Evolutionary conservation across 768 basidiomycete genomes (phyloP), one percentile per base, ranked within the genome.

Genomic region (Dentipellis fragilis): DNA sequence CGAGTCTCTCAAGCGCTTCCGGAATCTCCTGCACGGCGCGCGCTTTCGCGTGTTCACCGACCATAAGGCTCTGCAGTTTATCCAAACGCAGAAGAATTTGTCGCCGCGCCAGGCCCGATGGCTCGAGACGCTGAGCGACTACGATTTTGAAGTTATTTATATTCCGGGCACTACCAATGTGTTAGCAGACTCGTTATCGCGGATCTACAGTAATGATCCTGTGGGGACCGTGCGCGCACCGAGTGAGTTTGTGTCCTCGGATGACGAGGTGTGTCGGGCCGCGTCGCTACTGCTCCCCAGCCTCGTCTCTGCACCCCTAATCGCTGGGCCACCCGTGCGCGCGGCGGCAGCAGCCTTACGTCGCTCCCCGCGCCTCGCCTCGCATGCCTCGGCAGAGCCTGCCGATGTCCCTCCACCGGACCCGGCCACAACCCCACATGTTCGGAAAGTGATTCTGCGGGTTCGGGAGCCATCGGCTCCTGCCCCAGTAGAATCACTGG

Each of bases 1-100:
- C 0, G 72, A 76, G 46, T 65, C 72, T 0, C 56, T 77, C 53
- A 71, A 69, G 45, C 69, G 69, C 58, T 56, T 66, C 67, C 14
- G 61, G 57, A 14, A 59, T 34, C 51, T 64, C 23, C 61, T 70
- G 10, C 49, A 55, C 3, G 69, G 69, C 0, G 37, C 49, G 10
- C 35, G 55, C 0, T 69, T 71, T 48, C 39, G 49, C 1, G 56
- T 65, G 9, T 59, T 58, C 14, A 68, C 69, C 0, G 70, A 71
- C 52, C 70, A 72, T 36, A 61, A 65, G 36, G 63, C 55, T 0
- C 60, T 71, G 0, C 59, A 57, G 4, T 56, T 60, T 49, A 48
- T 71, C 6, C 17, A 54, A 23, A 59, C 52, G 0, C 66, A 71
- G 39, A 54, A 55, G 36, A 56, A 65, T n/a, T 19, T 70, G 49